phyloP scores from a whole-genome alignment of 2,329 filamentous ascomycete species.

The Aspergillus brunneoviolaceus region DNA sequence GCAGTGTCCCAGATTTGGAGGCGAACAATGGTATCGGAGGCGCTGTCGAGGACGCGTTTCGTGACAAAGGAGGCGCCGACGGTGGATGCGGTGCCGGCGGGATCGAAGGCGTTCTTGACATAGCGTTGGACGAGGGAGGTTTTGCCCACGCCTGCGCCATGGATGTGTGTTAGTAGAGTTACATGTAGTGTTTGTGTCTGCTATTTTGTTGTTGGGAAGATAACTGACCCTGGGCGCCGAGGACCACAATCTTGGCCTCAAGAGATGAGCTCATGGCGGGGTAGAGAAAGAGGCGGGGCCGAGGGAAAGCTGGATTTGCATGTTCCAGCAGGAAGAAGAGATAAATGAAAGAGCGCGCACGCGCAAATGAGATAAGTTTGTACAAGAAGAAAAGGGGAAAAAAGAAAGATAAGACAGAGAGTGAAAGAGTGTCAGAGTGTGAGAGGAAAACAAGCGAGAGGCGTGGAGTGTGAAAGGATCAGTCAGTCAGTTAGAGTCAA shows the following conservation, averaged over 20 bases:
- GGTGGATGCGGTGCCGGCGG: constrained; percentile 58
- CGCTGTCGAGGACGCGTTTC: constrained; percentile 76
- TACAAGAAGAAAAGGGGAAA: neutral
- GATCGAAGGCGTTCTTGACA: constrained; percentile 46
- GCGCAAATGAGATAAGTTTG: neutral
- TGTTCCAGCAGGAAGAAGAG: constrained; percentile 22
- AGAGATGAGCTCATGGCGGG: constrained; percentile 49
- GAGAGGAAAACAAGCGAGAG: neutral
- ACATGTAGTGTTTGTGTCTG: neutral
- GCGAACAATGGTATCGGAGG: constrained; percentile 83
- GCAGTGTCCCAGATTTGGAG: constrained; percentile 97
- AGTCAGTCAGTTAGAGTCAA: constrained; percentile 1
- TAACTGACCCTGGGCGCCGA: constrained; percentile 50
- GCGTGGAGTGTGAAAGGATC: neutral
- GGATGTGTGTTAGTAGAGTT: constrained; percentile 4
- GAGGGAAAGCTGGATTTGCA: constrained; percentile 29
- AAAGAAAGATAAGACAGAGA: neutral
- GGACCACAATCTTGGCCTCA: constrained; percentile 55
- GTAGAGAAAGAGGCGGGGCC: constrained; percentile 28
- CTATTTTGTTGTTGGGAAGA: neutral
- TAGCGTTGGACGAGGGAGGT: constrained; percentile 54
- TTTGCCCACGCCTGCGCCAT: constrained; percentile 50
- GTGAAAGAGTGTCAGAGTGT: neutral
- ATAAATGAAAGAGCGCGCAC: neutral
- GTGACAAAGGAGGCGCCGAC: constrained; percentile 78